Evolutionary conservation across 1,284 basidiomycete species (phyloP).

Genomic region (Leccinum solheimii): DNA sequence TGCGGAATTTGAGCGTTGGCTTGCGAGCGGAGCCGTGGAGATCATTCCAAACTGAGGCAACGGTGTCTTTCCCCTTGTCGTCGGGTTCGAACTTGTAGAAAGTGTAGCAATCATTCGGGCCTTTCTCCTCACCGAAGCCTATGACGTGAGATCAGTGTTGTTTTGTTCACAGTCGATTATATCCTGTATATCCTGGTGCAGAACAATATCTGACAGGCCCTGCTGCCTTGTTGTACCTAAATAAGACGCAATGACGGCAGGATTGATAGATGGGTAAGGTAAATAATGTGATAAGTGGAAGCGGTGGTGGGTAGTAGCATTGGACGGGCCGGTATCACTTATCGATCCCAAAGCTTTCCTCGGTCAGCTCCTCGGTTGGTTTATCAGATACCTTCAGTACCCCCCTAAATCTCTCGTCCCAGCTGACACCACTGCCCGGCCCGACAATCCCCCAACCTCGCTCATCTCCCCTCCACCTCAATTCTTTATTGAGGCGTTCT

Average conservation of each 20-base stretch:
- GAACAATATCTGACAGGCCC: not conserved
- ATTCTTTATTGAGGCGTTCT: conserved; percentile 85
- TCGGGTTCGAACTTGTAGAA: not conserved
- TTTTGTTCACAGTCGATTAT: not conserved
- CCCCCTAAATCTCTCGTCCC: conserved; percentile 75
- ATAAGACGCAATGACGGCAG: not conserved
- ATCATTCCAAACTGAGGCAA: conserved; percentile 30
- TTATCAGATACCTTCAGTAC: conserved; percentile 66
- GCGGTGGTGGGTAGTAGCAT: not conserved
- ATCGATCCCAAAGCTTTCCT: not conserved
- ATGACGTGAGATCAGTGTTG: no score
- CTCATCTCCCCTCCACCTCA: conserved; percentile 76
- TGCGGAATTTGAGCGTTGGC: conserved; percentile 50
- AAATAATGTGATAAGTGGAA: not conserved
- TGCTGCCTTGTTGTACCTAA: not conserved
- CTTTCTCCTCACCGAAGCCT: not conserved
- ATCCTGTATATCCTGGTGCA: not conserved
- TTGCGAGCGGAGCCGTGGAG: conserved; percentile 45
- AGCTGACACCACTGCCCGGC: conserved; percentile 61
- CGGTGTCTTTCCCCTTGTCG: not conserved
- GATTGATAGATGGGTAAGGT: conserved; percentile 3
- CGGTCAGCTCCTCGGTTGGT: not conserved
- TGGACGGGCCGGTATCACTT: not conserved
- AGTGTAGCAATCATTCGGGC: not conserved
- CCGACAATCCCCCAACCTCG: conserved; percentile 78